Evolutionary conservation across 129 eudicot species (phyloP), one percentile per base, ranked within the genome.

Genomic region (Lactuca saligna): DNA sequence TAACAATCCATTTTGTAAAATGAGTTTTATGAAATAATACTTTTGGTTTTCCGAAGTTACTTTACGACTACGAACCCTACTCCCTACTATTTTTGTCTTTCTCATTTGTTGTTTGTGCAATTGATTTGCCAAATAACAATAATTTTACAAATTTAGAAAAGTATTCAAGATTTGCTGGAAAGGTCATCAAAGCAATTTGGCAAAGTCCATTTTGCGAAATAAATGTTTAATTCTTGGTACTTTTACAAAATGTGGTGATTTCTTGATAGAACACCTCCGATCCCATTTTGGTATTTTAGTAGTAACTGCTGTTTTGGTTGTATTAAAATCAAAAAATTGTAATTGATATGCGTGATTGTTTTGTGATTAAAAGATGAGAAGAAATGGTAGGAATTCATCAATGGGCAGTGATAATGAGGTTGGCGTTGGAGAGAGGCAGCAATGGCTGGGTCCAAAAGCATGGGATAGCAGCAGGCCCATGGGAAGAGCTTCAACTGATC

Each of bases 401-500:
- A 37, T 83, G 80, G 96, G 89, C 9, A 84, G 87, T 67, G 93
- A 86, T 61, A 74, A 76, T 54, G 95, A 85, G 67, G 54, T 76
- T 41, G 70, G 70, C 33, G 41, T 61, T 39, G 80, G 87, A 55
- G 96, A 86, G 65, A 82, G 80, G 48, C 88, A 79, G 53, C 81
- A 82, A 59, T 79, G 96, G 92, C 61, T 77, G 84, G 84, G 83
- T 64, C 58, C 88, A 51, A 89, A 80, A 69, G 81, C 85, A 72
- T 80, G 96, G 90, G 88, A 89, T n/a, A 77, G 68, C 55, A 80
- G 90, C 50, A 80, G 90, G 69, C 80, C 75, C 31, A 76, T 69
- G 80, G 86, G 83, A 70, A 72, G 96, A 78, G 82, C 90, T 63
- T 86, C 94, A 65, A 86, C 85, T 12, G 97, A 86, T 76, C 86